Base-by-base conservation (phyloP, 345 rosid genomes). In the Fremontodendron californicum region DNA sequence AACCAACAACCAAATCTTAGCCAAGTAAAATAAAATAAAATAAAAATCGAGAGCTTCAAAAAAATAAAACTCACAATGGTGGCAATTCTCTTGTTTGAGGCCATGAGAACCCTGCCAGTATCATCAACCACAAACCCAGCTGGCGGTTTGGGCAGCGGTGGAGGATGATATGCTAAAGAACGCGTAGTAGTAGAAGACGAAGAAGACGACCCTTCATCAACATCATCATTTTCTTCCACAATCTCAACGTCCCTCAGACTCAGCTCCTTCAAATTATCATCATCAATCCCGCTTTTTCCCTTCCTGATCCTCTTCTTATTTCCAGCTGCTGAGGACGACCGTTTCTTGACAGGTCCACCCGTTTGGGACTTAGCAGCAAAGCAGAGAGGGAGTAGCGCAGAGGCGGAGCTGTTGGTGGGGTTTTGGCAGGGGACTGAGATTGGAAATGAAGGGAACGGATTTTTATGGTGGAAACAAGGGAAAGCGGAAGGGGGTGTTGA, bases 41-140 rank as follows among this genome's bases (percentile, higher is more conserved):
- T 46, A 48, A 52, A 11, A 70, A 45, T 6, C 42, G 27, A 33
- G 35, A 40, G 48, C 39, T 73, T 73, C 16, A 43, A 23, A 60
- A 5, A 48, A 43, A 61, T 2, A 61, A 29, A n/a, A 82, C 94
- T 89, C 15, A 91, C 99, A 77, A 95, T 83, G 42, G 93, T 85
- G 7, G 89, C 90, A 79, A 90, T 83, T 58, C 98, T 90, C 83
- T 88, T 91, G 81, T 84, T 83, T 31, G 99, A 93, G 64, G 90
- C 92, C 96, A 93, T 81, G 64, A 92, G 85, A 74, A 93, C 93
- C 76, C 87, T 93, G 21, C 97, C 99, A 63, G 87, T 65, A 10
- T 86, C 92, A 82, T 93, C 97, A 51, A 95, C 84, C 3, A 89
- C 87, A 58, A 95, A 93, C 48, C 98, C 98, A 40, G 98, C 93